Evolutionary conservation across 164 flowering plant species (phyloP), one percentile per base, ranked within the genome.

Genomic region (Paratinospora sagittata): DNA sequence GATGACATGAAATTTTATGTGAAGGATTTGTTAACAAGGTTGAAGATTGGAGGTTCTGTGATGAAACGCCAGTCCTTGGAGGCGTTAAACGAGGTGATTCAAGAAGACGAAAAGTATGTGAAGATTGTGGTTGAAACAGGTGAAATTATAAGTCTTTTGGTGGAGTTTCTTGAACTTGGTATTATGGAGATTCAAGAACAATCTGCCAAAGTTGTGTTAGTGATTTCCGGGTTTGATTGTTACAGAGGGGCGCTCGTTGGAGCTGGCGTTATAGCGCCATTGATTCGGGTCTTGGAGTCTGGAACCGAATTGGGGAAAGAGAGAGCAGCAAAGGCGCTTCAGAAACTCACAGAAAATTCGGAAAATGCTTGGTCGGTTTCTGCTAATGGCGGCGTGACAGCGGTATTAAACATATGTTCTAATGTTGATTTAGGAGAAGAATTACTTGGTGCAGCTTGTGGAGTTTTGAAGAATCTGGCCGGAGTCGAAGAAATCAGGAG

Each of bases 301-400:
- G 84, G 82, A 49, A 79, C 72, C 68, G 76, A 74, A 19, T 49
- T 70, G 52, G 84, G 77, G 27, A 80, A 75, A 71, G 79, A 80
- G 67, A 70, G 70, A 39, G 75, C 82, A 11, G 76, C 76, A 14
- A 68, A 73, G 65, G 68, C 68, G 26, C 47, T 74, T 33, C 71
- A 71, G 75, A 87, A 83, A 74, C 71, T 95, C 37, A 95, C 98
- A 0, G 84, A 78, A 81, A 92, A 91, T 78, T 82, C 91, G 0
- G 90, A 92, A 17, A 95, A 91, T 76, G 93, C 86, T 1, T 95
- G 99, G 98, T 86, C 90, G 0, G 85, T 95, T 67, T 91, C 98
- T 0, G 94, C 97, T 70, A 89, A 92, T 63, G 99, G 96, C 8
- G 99, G 98, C 5, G 97, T 90, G 11, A 86, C 96, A 8, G 88